Conservation (phyloP, 2,329 filamentous ascomycete genomes). For the Ascosphaera apis region DNA sequence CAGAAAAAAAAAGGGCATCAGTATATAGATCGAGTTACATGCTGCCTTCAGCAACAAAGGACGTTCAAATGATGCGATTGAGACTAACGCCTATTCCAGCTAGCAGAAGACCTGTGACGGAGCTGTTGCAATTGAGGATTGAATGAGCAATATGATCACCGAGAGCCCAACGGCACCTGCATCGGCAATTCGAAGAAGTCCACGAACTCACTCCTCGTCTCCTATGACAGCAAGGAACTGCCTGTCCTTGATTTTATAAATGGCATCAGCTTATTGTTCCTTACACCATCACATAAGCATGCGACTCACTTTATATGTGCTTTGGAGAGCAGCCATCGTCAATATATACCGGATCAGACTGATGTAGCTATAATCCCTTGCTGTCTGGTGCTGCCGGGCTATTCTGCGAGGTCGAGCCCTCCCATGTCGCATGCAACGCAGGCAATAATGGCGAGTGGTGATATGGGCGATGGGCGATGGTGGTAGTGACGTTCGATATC, state of each 20-base stretch:
- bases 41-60: not conserved
- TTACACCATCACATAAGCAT: not conserved
- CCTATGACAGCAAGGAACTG: constrained; percentile 96
- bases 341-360: not conserved
- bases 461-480: too few relatives aligned
- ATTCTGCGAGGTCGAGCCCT: too few relatives aligned
- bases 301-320: constrained; percentile 31
- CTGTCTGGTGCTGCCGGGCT: too few relatives aligned
- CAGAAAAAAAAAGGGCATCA: not conserved
- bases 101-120: constrained; percentile 82
- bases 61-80: not conserved
- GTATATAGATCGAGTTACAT: not conserved
- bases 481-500: too few relatives aligned
- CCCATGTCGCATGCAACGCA: too few relatives aligned
- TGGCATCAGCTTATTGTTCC: constrained; percentile 20
- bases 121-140: constrained; percentile 32
- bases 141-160: not conserved
- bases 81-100: constrained; percentile 71
- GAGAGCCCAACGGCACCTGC: constrained; percentile 4
- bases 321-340: constrained; percentile 35
- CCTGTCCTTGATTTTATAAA: constrained; percentile 36
- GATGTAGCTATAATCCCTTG: not conserved
- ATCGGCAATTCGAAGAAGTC: not conserved
- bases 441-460: too few relatives aligned
- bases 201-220: constrained; percentile 44